Base-by-base conservation (phyloP, 495 filamentous ascomycete genomes). In the Chaetomium fimeti region DNA sequence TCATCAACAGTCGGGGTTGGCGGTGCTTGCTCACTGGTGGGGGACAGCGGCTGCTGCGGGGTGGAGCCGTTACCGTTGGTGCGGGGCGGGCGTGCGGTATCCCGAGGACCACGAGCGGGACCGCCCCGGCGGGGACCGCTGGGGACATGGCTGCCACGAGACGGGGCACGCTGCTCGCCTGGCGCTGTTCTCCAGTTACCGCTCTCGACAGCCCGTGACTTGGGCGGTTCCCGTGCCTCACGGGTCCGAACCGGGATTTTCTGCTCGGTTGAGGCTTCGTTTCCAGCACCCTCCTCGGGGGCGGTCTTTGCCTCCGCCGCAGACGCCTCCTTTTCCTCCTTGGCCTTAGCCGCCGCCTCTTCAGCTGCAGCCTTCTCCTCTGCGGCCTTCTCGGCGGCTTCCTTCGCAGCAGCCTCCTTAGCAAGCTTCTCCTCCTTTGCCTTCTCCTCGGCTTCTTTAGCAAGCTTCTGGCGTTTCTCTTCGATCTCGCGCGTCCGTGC, bases 391-490 rank as follows among this genome's bases (percentile, higher is more conserved):
- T 96, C 81, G 54, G 85, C 84, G 27, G 81, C 76, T 38, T 85
- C 81, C 47, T 87, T 88, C 3, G 84, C 83, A 38, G 79, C 79
- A 48, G 79, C 79, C 61, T 94, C 91, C 57, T 88, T 88, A 3
- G 86, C 85, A 2, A 80, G 81, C 73, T 85, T 87, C 60, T 94
- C 91, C 63, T 89, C 85, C 73, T 88, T 89, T 24, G 85, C 87
- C 77, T 93, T 95, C 52, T 96, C 91, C 5, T 97, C 93, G 0
- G 86, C 86, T 60, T 97, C 93, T 75, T 89, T 90, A 84, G 92
- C 96, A 69, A 90, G 88, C 65, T 87, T 88, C 55, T 89, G 80
- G 63, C 89, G 85, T 80, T 89, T 93, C 79, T 96, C 92, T 72
- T 93, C 93, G 32, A 98, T 86, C 75, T 96, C 89, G 60, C 86